Evolutionary conservation across 169 alveolate genomes (phyloP).

Genomic region (Plasmodium adleri): DNA sequence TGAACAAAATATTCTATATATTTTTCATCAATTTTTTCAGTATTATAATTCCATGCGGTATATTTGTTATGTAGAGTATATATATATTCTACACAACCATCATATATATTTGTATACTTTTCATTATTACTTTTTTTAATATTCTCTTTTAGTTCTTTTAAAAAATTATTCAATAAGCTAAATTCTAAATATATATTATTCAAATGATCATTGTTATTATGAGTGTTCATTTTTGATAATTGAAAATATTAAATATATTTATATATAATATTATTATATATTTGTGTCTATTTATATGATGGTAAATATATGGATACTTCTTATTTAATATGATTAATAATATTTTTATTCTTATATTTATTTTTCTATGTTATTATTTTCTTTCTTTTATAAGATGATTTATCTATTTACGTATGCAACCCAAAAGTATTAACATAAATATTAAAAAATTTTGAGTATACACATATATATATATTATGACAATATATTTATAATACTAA

Average conservation of each 20-base stretch:
- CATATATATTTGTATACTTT: slow-evolving; percentile 56
- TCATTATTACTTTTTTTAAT: slow-evolving; percentile 29
- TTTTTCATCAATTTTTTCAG: slow-evolving; percentile 48
- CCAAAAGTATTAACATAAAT: too few species aligned
- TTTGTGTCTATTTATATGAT: neutral
- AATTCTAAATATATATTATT: slow-evolving; percentile 63
- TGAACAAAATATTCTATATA: slow-evolving; percentile 66
- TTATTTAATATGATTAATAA: neutral
- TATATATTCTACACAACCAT: slow-evolving; percentile 59
- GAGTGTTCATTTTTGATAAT: slow-evolving; percentile 22
- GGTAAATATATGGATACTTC: too few species aligned
- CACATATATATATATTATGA: slow-evolving; percentile 1
- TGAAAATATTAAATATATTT: neutral
- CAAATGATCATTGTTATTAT: slow-evolving; percentile 28
- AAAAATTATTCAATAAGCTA: slow-evolving; percentile 66
- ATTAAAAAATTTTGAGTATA: too few species aligned
- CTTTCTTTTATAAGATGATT: too few species aligned
- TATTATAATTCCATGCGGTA: slow-evolving; percentile 29
- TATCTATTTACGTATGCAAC: too few species aligned
- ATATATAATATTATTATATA: neutral
- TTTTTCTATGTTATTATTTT: too few species aligned
- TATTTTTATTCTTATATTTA: too few species aligned
- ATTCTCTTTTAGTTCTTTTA: slow-evolving; percentile 39
- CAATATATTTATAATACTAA: neutral
- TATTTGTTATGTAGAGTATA: slow-evolving; percentile 56